Conservation (phyloP, 768 basidiomycete genomes). For the Phylloporus arenicola region DNA sequence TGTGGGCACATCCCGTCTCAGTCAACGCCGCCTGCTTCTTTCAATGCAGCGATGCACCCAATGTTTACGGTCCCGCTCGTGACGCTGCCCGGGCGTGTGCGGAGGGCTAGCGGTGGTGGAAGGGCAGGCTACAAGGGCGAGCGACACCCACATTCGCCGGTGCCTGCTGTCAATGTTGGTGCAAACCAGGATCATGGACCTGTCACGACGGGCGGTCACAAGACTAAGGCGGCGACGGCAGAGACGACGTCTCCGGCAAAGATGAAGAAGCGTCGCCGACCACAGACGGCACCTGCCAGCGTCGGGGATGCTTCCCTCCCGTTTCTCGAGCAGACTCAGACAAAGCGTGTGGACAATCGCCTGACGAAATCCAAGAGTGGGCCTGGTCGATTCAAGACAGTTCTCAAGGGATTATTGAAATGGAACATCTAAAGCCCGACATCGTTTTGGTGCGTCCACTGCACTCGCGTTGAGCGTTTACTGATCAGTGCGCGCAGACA, state of each 20-base stretch:
- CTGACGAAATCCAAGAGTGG: not conserved
- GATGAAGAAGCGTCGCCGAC: slow-evolving; percentile 11
- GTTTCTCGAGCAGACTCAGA: slow-evolving; percentile 11
- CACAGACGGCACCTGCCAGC: slow-evolving; percentile 23
- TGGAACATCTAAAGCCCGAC: slow-evolving; percentile 3
- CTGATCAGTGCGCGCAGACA: not conserved
- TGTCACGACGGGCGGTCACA: not conserved
- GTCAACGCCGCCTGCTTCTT: not conserved
- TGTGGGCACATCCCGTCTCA: slow-evolving; percentile 16
- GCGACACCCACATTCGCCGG: not conserved
- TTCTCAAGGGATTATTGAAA: slow-evolving; percentile 16
- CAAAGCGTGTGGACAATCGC: not conserved
- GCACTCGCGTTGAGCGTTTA: not conserved
- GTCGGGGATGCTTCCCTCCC: slow-evolving; percentile 8
- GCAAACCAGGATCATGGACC: not conserved
- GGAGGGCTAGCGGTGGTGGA: not conserved
- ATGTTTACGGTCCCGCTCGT: slow-evolving; percentile 29
- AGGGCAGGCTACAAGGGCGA: not conserved
- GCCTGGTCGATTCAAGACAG: slow-evolving; percentile 13
- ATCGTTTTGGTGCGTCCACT: slow-evolving; percentile 1
- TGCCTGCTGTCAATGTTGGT: not conserved
- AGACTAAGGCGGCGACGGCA: not conserved
- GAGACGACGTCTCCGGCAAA: slow-evolving; percentile 2
- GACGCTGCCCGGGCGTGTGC: slow-evolving; percentile 11
- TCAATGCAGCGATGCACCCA: slow-evolving; percentile 14